Evolutionary conservation across 805 yeast genomes (phyloP).

Genomic region (Kodamaea neixiangensis): DNA sequence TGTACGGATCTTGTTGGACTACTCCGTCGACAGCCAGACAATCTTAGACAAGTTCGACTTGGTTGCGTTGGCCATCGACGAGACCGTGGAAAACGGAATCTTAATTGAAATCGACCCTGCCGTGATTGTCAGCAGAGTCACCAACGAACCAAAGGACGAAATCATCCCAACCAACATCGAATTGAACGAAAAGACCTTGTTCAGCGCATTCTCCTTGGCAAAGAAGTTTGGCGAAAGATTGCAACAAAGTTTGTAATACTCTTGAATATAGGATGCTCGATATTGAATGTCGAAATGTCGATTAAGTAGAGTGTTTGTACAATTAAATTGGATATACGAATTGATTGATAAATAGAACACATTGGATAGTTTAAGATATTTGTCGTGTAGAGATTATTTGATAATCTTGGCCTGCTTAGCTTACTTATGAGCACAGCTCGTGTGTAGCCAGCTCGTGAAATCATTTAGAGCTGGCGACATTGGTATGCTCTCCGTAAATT

Average conservation of each 20-base stretch:
- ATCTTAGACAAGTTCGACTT: slow-evolving; percentile 82
- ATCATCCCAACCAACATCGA: slow-evolving; percentile 51
- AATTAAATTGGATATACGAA: background rate
- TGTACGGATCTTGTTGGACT: slow-evolving; percentile 69
- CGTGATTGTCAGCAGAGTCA: slow-evolving; percentile 85
- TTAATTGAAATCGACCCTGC: slow-evolving; percentile 87
- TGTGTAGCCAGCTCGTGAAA: too few species aligned
- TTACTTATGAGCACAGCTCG: too few species aligned
- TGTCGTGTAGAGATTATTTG: too few species aligned
- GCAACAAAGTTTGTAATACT: slow-evolving; percentile 43
- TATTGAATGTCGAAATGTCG: background rate
- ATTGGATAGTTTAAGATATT: too few species aligned
- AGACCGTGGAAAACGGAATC: slow-evolving; percentile 90
- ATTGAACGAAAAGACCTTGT: slow-evolving; percentile 70
- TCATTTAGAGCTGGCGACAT: too few species aligned
- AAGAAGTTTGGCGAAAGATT: slow-evolving; percentile 57
- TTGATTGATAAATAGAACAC: background rate
- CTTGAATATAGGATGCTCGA: background rate
- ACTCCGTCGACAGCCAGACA: slow-evolving; percentile 73
- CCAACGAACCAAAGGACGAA: slow-evolving; percentile 67
- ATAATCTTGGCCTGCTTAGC: too few species aligned
- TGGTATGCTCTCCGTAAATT: background rate
- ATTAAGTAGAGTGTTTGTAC: background rate
- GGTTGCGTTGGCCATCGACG: slow-evolving; percentile 85
- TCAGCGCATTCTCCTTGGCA: slow-evolving; percentile 88